A percentile compares a stretch with the other conserved stretches of the same genome.
Evolutionary conservation across 371 early-diverging fungal genomes (phyloP).

Genomic region (Mucor ambiguus): DNA sequence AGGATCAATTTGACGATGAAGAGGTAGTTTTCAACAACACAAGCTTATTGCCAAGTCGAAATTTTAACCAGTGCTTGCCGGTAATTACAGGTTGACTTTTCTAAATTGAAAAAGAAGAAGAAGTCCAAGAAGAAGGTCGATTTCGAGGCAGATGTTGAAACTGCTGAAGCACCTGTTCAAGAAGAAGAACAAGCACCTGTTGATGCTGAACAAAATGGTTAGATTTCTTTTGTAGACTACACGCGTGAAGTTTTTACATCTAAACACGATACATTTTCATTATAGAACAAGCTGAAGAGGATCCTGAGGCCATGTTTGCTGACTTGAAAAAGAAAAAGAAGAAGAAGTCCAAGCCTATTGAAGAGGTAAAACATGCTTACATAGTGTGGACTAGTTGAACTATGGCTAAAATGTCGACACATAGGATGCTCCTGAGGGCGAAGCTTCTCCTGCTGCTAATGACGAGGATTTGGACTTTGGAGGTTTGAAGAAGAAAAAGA

Average conservation of each 20-base stretch:
- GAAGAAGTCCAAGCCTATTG: conserved; percentile 75
- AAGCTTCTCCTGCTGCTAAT: conserved; percentile 44
- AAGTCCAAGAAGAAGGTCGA: conserved; percentile 61
- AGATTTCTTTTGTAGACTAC: not conserved
- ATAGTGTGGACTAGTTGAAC: not conserved
- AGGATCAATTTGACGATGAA: conserved; percentile 51
- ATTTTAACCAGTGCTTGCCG: not conserved
- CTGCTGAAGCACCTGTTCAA: conserved; percentile 20
- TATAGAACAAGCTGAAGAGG: conserved; percentile 51
- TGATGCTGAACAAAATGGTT: conserved; percentile 26
- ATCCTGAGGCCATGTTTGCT: conserved; percentile 80
- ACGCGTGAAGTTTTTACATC: not conserved
- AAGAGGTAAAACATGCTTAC: conserved; percentile 29
- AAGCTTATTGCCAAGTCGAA: not conserved
- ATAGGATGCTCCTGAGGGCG: conserved; percentile 54
- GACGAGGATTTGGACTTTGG: conserved; percentile 79
- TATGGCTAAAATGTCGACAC: not conserved
- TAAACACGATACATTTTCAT: not conserved
- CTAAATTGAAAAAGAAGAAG: conserved; percentile 59
- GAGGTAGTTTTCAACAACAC: conserved; percentile 23
- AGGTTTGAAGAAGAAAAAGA: conserved; percentile 87
- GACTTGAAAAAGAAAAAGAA: conserved; percentile 92
- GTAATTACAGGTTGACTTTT: conserved; percentile 45
- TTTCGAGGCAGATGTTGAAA: conserved; percentile 41
- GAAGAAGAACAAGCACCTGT: conserved; percentile 25